Evolutionary conservation across 306 rosid genomes (phyloP), one percentile per base, ranked within the genome.

Genomic region (Acacia melanoxylon): DNA sequence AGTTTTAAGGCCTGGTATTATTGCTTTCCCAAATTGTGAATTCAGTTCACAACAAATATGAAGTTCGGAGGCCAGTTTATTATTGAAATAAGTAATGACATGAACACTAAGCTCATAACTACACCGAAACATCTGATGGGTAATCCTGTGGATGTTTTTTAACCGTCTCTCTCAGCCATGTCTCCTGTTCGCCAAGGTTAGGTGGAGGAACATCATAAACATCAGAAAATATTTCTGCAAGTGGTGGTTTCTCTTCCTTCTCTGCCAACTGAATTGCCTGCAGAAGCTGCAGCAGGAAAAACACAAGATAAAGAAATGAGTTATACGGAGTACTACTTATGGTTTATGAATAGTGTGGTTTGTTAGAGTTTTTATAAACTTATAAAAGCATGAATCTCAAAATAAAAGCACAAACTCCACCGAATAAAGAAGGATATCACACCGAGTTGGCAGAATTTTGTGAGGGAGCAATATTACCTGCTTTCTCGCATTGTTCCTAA

Each of bases 221-320:
- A 81, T 95, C 98, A 54, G 84, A 88, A 83, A 95, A 95, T 25
- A 88, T 31, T 72, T 95, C 98, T 49, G 86, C 83, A 22, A 91
- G 68, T 12, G 97, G 88, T 35, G 99, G 99, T 81, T 92, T 95
- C 70, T 87, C 93, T 46, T 77, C 78, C 76, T 86, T 86, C 86
- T 95, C 99, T 12, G 99, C 98, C 42, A 85, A 91, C 80, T 93
- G 99, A 86, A 95, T 93, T 65, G 93, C 93, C 79, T 87, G 91
- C 61, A 95, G 81, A 56, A 93, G 44, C 99, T 91, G 91, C 81
- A 66, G 68, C 48, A 88, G 85, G 80, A 84, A 72, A 69, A 69
- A 10, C 31, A 14, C 46, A 12, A 4, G 5, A 48, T 12, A 11
- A 35, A 5, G 45, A 4, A 29, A 29, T 37, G 41, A 37, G 41